Evolutionary conservation across 768 basidiomycete genomes (phyloP), one percentile per base, ranked within the genome.

Genomic region (Tricholoma matsutake): DNA sequence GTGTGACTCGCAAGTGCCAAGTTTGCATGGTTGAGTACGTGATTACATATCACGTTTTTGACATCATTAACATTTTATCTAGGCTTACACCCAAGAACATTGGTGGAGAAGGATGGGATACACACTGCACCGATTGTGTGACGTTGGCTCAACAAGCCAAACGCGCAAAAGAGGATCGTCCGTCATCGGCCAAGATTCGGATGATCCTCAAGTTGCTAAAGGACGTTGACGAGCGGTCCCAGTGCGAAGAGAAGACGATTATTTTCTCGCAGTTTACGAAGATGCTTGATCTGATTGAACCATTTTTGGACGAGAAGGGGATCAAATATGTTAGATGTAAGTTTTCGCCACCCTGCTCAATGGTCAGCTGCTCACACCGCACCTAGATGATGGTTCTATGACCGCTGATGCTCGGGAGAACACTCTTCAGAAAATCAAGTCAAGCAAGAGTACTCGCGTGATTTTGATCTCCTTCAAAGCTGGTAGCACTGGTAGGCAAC

Each of bases 391-490:
- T 67, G 96, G 96, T 0, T 84, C 84, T 4, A 95, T 98, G 92
- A 75, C 77, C 13, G 82, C 88, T 61, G 83, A 83, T 32, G 81
- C 93, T 66, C 87, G 95, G 10, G 91, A 94, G 65, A 83, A 79
- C 14, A 83, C 92, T 4, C 73, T 98, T 45, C 78, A 86, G 35
- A 84, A 82, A 65, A 94, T 99, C 73, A 85, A 82, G 68, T 84
- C 64, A 16, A 84, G 82, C 70, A 72, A 73, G 28, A 77, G 67
- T 14, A 85, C 81, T 10, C 83, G 82, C 32, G 87, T 96, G 45
- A 97, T 98, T 62, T 76, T 99, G 64, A 95, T 98, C 63, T 97
- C 94, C 0, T 96, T 98, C 84, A 97, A 96, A 72, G 94, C 95
- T 29, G 95, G 95, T 4, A 91, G 91, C 68, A 94, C 91, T n/a